phyloP scores from a whole-genome alignment of 495 filamentous ascomycete genomes.

The Penicillium mononematosum region DNA sequence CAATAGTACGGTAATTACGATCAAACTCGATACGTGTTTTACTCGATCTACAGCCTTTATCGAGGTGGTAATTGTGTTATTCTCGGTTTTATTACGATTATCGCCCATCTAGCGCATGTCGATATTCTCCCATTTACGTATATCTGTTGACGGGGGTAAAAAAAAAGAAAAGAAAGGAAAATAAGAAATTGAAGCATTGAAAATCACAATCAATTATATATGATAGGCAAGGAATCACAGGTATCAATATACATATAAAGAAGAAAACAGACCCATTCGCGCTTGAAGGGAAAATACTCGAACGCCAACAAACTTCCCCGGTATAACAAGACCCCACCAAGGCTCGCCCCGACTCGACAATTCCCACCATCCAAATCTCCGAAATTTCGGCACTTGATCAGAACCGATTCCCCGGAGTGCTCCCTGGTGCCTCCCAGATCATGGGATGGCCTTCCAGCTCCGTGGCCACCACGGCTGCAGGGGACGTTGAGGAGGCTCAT shows the following conservation, averaged over 20 bases:
- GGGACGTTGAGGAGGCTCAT: conserved; percentile 9
- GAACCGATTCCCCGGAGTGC: not conserved
- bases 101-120: not conserved
- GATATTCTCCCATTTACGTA: not conserved
- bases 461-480: conserved; percentile 14
- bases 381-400: not conserved
- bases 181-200: no score
- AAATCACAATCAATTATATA: not conserved
- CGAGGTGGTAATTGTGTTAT: not conserved
- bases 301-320: not conserved
- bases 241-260: not conserved
- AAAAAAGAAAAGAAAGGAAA: no score
- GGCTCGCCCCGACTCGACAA: not conserved
- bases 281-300: not conserved
- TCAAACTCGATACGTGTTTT: not conserved
- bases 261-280: not conserved
- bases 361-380: not conserved
- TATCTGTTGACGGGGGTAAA: no score
- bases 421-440: conserved; percentile 4
- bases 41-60: not conserved
- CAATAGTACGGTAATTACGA: not conserved
- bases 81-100: not conserved
- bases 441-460: conserved; percentile 30
- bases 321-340: not conserved
- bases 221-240: not conserved